Evolutionary conservation across 345 rosid species (phyloP).

Genomic region (Bruguiera parviflora): DNA sequence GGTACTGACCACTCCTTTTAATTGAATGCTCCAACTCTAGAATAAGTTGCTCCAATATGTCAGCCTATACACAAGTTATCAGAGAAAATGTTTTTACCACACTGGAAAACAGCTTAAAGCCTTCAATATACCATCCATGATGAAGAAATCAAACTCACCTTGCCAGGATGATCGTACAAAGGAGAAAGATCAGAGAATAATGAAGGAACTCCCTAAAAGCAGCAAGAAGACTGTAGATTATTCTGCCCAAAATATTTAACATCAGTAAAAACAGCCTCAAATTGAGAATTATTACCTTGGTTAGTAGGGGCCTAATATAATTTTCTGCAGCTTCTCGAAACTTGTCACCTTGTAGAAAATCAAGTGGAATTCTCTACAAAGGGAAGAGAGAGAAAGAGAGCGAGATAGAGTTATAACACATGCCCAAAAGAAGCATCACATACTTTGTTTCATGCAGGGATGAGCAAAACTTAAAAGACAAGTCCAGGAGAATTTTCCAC

Average conservation of each 20-base stretch:
- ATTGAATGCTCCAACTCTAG: slow-evolving; percentile 88
- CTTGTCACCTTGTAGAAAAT: slow-evolving; percentile 79
- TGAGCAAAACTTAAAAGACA: too few relatives aligned
- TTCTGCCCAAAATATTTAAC: slow-evolving; percentile 5
- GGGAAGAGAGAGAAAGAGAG: not conserved
- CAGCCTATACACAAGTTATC: slow-evolving; percentile 53
- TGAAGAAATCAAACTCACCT: slow-evolving; percentile 49
- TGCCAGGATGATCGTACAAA: slow-evolving; percentile 69
- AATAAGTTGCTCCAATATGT: slow-evolving; percentile 74
- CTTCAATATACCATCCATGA: slow-evolving; percentile 3
- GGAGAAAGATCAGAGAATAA: slow-evolving; percentile 97
- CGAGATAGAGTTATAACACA: not conserved
- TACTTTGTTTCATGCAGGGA: not conserved
- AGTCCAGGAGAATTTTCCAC: too few relatives aligned
- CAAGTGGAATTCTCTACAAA: slow-evolving; percentile 87
- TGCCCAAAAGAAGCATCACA: not conserved
- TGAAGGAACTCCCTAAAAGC: slow-evolving; percentile 88
- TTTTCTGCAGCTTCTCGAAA: slow-evolving; percentile 73
- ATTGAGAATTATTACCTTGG: slow-evolving; percentile 51
- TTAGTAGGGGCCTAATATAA: slow-evolving; percentile 78
- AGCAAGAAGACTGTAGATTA: slow-evolving; percentile 17
- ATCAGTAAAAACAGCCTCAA: slow-evolving; percentile 6
- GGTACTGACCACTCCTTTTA: slow-evolving; percentile 55
- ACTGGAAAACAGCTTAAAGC: slow-evolving; percentile 7
- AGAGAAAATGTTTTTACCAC: slow-evolving; percentile 8